phyloP scores from a whole-genome alignment of 1,284 basidiomycete species.

The Rhodotorula sp. region DNA sequence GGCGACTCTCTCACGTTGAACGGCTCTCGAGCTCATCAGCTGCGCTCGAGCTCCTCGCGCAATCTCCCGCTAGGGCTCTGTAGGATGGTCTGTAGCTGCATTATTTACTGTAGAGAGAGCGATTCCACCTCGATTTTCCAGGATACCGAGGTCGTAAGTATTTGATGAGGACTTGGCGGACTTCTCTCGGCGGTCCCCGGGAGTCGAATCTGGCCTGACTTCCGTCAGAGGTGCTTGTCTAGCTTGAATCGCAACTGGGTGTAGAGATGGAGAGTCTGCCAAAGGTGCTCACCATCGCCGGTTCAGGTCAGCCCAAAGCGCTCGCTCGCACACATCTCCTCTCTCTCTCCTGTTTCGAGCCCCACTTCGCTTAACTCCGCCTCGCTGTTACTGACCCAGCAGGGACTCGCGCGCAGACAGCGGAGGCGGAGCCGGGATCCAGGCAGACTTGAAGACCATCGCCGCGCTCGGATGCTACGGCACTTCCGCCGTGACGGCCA shows the following conservation, averaged over 20 bases:
- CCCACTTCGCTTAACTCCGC: neutral
- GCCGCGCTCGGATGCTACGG: slow-evolving; percentile 68
- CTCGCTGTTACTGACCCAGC: neutral
- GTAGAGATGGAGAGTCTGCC: slow-evolving; percentile 40
- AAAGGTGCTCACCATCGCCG: slow-evolving; percentile 70
- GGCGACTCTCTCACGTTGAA: neutral
- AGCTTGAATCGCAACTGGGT: neutral
- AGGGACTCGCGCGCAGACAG: slow-evolving; percentile 56
- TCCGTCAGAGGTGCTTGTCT: neutral
- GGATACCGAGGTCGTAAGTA: too few relatives aligned
- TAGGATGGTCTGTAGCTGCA: too few relatives aligned
- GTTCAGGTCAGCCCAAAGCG: slow-evolving; percentile 48
- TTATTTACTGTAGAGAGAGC: too few relatives aligned
- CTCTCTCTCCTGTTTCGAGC: neutral
- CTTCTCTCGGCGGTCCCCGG: too few relatives aligned
- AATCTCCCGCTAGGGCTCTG: too few relatives aligned
- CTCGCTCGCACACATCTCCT: neutral
- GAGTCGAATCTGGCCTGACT: too few relatives aligned
- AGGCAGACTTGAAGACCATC: slow-evolving; percentile 71
- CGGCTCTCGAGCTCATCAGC: too few relatives aligned
- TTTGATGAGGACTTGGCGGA: too few relatives aligned
- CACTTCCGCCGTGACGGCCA: slow-evolving; percentile 78
- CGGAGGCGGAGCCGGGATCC: slow-evolving; percentile 63
- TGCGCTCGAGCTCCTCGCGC: too few relatives aligned
- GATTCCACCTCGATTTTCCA: too few relatives aligned